These are phyloP conservation scores for Nevesoporus exiguus DNA, from an alignment of 768 basidiomycete species.

Conservation along the genomic window DNA sequence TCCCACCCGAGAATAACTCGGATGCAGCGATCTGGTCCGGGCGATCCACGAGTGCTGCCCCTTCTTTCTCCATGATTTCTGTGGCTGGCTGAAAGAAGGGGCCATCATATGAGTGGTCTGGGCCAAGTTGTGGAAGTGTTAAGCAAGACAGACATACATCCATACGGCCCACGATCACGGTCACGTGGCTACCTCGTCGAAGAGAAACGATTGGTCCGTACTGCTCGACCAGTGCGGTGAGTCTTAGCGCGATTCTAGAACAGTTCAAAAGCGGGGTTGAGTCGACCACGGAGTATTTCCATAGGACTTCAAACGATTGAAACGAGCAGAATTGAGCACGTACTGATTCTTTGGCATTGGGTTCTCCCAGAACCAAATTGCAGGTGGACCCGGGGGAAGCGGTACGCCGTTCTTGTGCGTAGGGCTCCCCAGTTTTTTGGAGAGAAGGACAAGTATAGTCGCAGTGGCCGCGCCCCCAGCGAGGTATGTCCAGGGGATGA, in stretches of 20 bases:
- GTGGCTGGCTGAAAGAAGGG: slow-evolving; percentile 47
- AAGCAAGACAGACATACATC: slow-evolving; percentile 7
- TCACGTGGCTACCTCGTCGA: slow-evolving; percentile 38
- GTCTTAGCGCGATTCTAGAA: slow-evolving; percentile 13
- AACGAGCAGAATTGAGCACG: not conserved
- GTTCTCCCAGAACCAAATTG: slow-evolving; percentile 1
- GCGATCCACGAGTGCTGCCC: slow-evolving; percentile 46
- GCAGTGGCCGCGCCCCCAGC: not conserved
- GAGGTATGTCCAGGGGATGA: not conserved
- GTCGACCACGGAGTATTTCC: not conserved
- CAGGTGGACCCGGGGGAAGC: not conserved
- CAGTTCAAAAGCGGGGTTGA: not conserved
- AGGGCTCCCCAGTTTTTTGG: not conserved
- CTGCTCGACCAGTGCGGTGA: slow-evolving; percentile 49
- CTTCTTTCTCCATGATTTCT: slow-evolving; percentile 63
- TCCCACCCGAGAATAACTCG: slow-evolving; percentile 52
- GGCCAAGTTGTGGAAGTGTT: not conserved
- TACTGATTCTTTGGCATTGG: slow-evolving; percentile 1
- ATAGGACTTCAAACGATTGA: no score
- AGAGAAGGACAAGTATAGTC: not conserved
- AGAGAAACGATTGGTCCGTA: slow-evolving; percentile 57
- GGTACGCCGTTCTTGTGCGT: not conserved
- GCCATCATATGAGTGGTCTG: slow-evolving; percentile 31
- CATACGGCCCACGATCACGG: slow-evolving; percentile 15
- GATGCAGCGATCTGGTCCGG: slow-evolving; percentile 48